These are phyloP conservation scores for Kodamaea kaohsiungensis DNA, from an alignment of 805 yeast species.

Conservation along the genomic window DNA sequence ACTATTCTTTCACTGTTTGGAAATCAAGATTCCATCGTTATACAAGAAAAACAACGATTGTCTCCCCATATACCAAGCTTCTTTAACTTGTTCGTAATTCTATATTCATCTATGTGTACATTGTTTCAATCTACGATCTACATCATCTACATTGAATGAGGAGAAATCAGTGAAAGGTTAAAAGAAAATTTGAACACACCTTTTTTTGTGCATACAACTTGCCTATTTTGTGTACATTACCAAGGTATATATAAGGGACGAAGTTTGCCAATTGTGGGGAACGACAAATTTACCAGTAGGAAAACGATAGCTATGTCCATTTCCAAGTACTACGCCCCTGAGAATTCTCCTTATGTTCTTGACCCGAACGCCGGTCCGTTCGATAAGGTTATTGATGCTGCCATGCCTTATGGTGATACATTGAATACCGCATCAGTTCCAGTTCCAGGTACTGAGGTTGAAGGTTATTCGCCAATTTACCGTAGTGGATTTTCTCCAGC, in stretches of 20 bases:
- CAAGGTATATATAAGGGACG: background rate
- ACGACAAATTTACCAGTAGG: background rate
- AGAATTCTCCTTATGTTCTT: conserved; percentile 19
- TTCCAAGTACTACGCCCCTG: conserved; percentile 14
- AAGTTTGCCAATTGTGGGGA: background rate
- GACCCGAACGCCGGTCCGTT: conserved; percentile 12
- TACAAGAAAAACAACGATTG: no score
- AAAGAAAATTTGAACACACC: no score
- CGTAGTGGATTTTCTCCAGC: conserved; percentile 27
- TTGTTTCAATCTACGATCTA: background rate
- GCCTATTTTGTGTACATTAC: background rate
- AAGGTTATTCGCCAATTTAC: conserved; percentile 32
- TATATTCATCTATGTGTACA: background rate
- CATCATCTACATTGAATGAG: background rate
- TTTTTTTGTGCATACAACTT: no score
- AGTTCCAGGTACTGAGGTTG: conserved; percentile 18
- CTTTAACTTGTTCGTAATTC: no score
- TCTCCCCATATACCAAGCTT: no score
- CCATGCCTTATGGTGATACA: conserved; percentile 19
- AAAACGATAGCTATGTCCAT: background rate
- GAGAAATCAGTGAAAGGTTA: background rate
- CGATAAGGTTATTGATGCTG: conserved; percentile 12
- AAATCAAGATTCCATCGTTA: no score
- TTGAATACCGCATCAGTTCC: conserved; percentile 11
- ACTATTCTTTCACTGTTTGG: background rate